Percentiles rank a stretch among this genome's conserved stretches.
Evolutionary conservation across 2,329 filamentous ascomycete species (phyloP).

Genomic region (Penicillium sumatraense): DNA sequence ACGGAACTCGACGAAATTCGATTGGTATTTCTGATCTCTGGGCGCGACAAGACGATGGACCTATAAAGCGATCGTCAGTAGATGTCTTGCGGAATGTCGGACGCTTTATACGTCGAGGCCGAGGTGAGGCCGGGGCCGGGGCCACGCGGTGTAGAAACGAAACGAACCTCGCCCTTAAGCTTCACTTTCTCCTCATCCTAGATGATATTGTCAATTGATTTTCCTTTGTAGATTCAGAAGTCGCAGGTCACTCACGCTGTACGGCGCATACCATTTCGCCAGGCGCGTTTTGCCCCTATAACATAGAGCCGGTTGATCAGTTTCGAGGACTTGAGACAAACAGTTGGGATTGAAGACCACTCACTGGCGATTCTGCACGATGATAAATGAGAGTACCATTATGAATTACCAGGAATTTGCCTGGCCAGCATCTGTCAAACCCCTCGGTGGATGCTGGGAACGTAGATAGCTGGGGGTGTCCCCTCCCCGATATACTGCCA

Average conservation of each 20-base stretch:
- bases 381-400: constrained; percentile 80
- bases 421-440: constrained; percentile 25
- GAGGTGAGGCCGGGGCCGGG: too few species aligned
- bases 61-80: constrained; percentile 46
- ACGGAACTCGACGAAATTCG: constrained; percentile 92
- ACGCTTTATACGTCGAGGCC: too few species aligned
- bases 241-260: constrained; percentile 63
- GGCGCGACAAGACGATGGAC: constrained; percentile 97
- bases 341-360: too few species aligned
- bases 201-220: too few species aligned
- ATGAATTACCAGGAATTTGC: constrained; percentile 22
- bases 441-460: constrained; percentile 13
- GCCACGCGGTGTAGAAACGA: constrained; percentile 4
- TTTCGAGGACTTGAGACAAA: constrained; percentile 1
- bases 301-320: constrained; percentile 29
- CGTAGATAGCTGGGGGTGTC: constrained; percentile 6
- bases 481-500: constrained; percentile 36
- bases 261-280: constrained; percentile 98
- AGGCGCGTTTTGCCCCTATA: constrained; percentile 93
- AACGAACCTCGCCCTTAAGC: constrained; percentile 87
- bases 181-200: constrained; percentile 99
- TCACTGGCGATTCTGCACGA: constrained; percentile 88
- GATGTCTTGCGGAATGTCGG: neutral
- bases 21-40: constrained; percentile 98
- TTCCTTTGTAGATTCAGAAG: neutral